Base-by-base conservation (phyloP, 768 basidiomycete genomes). In the Piloderma croceum region DNA sequence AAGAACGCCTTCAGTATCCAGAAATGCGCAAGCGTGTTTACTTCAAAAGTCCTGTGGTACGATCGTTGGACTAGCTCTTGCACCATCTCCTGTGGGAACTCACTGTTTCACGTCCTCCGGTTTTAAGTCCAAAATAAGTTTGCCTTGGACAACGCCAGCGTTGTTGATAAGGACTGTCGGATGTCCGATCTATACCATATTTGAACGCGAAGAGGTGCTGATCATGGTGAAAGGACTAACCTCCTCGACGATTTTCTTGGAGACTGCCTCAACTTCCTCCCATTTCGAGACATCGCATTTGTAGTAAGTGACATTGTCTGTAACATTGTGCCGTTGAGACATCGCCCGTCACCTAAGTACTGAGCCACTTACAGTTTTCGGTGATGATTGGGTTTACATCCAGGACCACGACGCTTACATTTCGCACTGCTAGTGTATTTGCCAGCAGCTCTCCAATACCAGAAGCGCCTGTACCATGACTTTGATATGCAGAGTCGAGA, bases 1-100 rank as follows among this genome's bases (percentile, higher is more conserved):
- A 99, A 70, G 72, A 99, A 98, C 1, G 88, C 85, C 53, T 94
- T 92, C 45, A 96, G 60, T 3, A 79, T 85, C 85, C 89, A 96
- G 60, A 89, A 98, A 58, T 96, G 89, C 13, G 87, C 75, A 0
- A 96, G 61, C 4, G 82, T 81, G 56, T 99, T 99, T 38, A 90
- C 83, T 11, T 79, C 79, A 51, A 96, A 90, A 0, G 93, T 94
- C 51, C 94, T 96, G 51, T 9, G 35, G 44, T 44, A 48, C 37
- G 37, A 11, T 7, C 15, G 13, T 13, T n/a, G 23, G 25, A 25
- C 41, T 34, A 18, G 23, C 27, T 29, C 10, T 9, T 9, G 27
- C 9, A 29, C 15, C 27, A 15, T 24, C 25, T 34, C n/a, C n/a
- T 6, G 32, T 24, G 12, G 11, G 17, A 17, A 46, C 59, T 23